Evolutionary conservation across 1,139 yeast genomes (phyloP).

Genomic region (Arxiozyma telluris): DNA sequence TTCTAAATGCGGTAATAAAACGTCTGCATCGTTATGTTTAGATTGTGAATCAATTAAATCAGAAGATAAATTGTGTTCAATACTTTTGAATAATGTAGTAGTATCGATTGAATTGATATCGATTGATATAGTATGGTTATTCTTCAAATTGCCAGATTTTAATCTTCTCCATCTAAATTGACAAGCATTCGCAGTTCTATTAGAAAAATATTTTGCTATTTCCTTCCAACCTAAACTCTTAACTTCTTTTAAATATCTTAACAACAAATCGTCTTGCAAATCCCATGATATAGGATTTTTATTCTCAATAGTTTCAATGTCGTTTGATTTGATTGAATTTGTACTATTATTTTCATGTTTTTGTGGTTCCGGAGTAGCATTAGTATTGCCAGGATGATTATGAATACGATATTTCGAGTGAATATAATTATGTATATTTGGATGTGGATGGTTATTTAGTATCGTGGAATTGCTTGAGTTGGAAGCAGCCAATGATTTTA

Average conservation of each 20-base stretch:
- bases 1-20: neutral
- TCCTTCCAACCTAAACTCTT: constrained; percentile 73
- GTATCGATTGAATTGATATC: constrained; percentile 7
- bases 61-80: constrained; percentile 13
- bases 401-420: neutral
- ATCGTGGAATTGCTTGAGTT: constrained; percentile 11
- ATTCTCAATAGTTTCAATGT: neutral
- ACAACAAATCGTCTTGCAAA: constrained; percentile 57
- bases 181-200: constrained; percentile 70
- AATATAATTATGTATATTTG: constrained; percentile 11
- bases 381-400: neutral
- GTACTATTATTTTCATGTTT: neutral
- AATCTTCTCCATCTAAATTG: constrained; percentile 72
- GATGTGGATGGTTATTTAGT: constrained; percentile 16
- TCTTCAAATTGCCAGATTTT: constrained; percentile 55
- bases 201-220: constrained; percentile 55
- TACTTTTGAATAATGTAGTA: neutral
- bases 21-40: neutral
- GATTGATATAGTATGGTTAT: constrained; percentile 36
- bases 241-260: constrained; percentile 61
- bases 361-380: neutral
- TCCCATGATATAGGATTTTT: constrained; percentile 68
- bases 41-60: neutral
- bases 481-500: constrained; percentile 10
- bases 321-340: neutral